Conservation (phyloP, 352 stramenopile species). For the Globisporangium recalcitrans region DNA sequence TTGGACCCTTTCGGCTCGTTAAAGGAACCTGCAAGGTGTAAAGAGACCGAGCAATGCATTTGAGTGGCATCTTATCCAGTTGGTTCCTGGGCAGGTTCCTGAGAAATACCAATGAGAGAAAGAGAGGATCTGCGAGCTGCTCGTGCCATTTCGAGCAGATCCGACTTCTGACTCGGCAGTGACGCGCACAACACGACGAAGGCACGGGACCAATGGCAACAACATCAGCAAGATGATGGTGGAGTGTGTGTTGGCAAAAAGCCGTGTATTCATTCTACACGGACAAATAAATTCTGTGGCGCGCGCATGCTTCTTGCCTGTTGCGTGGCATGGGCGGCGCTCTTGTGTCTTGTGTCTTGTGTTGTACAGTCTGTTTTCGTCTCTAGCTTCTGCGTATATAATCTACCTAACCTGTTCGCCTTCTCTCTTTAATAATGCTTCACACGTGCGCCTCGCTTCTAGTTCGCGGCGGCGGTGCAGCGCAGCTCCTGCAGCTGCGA, state of each 20-base stretch:
- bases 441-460: background rate
- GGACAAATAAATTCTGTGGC: conserved; percentile 10
- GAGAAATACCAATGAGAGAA: background rate
- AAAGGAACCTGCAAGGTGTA: background rate
- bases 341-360: background rate
- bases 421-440: background rate
- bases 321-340: background rate
- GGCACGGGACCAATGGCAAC: background rate
- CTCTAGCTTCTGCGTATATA: background rate
- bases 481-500: conserved; percentile 72
- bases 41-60: background rate
- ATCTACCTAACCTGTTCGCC: conserved; percentile 17
- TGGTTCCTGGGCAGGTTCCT: background rate
- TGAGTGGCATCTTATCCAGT: background rate
- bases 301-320: background rate
- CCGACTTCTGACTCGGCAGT: too few relatives aligned
- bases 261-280: conserved; percentile 25
- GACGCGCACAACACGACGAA: background rate
- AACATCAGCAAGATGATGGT: background rate
- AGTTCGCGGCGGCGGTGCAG: conserved; percentile 22
- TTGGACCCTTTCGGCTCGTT: background rate
- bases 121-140: background rate
- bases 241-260: conserved; percentile 8
- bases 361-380: conserved; percentile 15
- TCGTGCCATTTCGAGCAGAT: background rate